Base-by-base conservation (phyloP, 2,329 filamentous ascomycete species). In the Penicillium sp. region DNA sequence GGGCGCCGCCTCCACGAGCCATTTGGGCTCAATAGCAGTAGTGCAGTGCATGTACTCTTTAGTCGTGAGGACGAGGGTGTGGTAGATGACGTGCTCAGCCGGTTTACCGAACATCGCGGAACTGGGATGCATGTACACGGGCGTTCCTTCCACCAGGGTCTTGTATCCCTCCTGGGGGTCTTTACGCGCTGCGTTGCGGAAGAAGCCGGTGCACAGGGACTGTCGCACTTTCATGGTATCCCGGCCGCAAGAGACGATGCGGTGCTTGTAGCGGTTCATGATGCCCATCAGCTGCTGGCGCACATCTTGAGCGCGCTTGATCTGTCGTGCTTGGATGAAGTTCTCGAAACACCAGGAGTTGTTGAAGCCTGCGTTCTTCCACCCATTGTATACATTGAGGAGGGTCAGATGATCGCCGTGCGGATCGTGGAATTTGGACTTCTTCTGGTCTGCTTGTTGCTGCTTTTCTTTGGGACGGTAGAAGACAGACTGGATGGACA, bases 1-100 rank as follows among this genome's bases (percentile, higher is more conserved):
- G 10, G 96, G 94, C n/a, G 96, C 94, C 13, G 93, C 93, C 69
- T 97, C 93, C 1, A 97, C 92, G 23, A 99, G 83, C 86, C 86
- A 88, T 74, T 96, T 96, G 9, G 94, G 93, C 77, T 99, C 94
- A 68, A 99, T 97, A 4, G 85, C 85, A 4, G 91, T 96, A 15
- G 92, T 94, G 72, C 86, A 90, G 70, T 96, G 93, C 94, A 99
- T 97, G 76, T 97, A 99, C 78, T 99, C 94, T 78, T 96, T 93
- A n/a, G 76, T 80, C 6, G 79, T 81, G 36, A 81, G 72, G 10
- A 81, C 78, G 53, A 81, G 60, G 0, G 74, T 78, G 70, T 97
- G 89, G 73, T 96, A 99, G 55, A 99, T 90, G 35, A 97, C 94
- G 82, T 96, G 96, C 77, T 99, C 94, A 0, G 93, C 89, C 59